Conservation (phyloP, 805 yeast species). For the Blastobotrys robertii region DNA sequence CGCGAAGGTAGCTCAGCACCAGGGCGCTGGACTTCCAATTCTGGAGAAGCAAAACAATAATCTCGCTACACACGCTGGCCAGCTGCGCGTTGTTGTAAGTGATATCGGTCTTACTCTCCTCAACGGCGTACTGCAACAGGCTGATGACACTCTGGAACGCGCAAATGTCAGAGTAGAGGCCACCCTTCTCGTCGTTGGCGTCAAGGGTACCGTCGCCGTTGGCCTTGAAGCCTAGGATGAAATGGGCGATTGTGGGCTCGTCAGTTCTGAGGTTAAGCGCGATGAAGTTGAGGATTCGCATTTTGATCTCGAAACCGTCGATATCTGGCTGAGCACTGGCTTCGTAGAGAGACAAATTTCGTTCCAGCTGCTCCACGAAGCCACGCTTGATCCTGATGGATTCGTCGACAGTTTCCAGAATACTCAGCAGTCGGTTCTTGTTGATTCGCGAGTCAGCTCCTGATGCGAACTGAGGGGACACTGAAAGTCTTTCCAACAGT, state of each 20-base stretch:
- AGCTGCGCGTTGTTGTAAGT: conserved; percentile 44
- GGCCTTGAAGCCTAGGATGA: conserved; percentile 63
- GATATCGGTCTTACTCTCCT: conserved; percentile 8
- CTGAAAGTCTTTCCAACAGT: conserved; percentile 43
- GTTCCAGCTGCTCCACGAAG: conserved; percentile 57
- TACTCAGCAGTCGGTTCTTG: conserved; percentile 55
- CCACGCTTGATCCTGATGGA: conserved; percentile 63
- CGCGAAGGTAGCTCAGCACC: conserved; percentile 44
- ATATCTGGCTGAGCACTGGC: conserved; percentile 26
- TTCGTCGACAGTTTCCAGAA: conserved; percentile 70
- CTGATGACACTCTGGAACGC: conserved; percentile 45
- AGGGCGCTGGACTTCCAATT: conserved; percentile 44
- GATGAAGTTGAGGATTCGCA: conserved; percentile 51
- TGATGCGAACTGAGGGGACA: conserved; percentile 36
- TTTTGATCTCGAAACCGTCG: conserved; percentile 37
- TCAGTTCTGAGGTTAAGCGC: conserved; percentile 35
- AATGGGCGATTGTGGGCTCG: conserved; percentile 55
- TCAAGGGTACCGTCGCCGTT: conserved; percentile 44
- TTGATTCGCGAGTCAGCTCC: conserved; percentile 28
- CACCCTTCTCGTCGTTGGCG: conserved; percentile 35
- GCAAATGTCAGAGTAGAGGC: conserved; percentile 45
- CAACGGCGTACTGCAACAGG: conserved; percentile 40
- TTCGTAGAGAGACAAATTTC: conserved; percentile 22
- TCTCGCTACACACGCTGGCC: conserved; percentile 48
- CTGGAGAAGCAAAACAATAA: conserved; percentile 52